These are phyloP conservation scores for Aspergillus luchuensis DNA, from an alignment of 2,329 filamentous ascomycete species.

Conservation along the genomic window DNA sequence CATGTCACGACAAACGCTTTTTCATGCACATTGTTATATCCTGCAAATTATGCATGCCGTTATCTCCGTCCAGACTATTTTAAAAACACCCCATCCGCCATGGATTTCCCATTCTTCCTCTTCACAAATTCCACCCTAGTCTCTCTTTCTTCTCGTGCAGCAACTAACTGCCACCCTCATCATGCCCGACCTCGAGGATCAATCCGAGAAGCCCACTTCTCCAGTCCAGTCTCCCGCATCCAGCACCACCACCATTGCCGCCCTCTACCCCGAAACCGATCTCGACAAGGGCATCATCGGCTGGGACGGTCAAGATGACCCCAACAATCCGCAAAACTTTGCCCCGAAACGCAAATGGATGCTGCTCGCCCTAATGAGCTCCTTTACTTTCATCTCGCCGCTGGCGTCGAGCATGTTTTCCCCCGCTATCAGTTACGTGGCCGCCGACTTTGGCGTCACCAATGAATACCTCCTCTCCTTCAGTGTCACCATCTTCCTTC, in stretches of 20 bases:
- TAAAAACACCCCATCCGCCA: too few species aligned
- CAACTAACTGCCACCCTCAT: neutral
- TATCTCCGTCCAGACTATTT: too few species aligned
- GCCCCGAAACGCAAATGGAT: conserved; percentile 27
- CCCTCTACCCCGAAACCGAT: conserved; percentile 50
- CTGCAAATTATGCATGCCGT: too few species aligned
- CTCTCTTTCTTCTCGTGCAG: neutral
- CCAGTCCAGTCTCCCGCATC: neutral
- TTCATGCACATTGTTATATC: too few species aligned
- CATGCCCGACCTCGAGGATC: neutral
- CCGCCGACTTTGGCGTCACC: conserved; percentile 23
- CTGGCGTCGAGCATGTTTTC: conserved; percentile 39
- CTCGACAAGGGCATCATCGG: conserved; percentile 59
- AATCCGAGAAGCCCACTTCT: neutral
- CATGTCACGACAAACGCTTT: too few species aligned
- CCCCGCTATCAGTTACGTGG: conserved; percentile 29
- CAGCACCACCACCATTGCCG: neutral
- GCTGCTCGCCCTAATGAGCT: conserved; percentile 30
- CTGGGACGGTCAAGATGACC: conserved; percentile 63
- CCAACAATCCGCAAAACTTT: conserved; percentile 61
- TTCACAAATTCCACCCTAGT: neutral
- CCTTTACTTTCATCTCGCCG: conserved; percentile 34
- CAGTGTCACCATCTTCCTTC: conserved; percentile 33
- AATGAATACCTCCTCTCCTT: conserved; percentile 32
- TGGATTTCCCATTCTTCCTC: too few species aligned